Percentiles rank a stretch among this genome's conserved stretches.
These are phyloP conservation scores for Avena sativa DNA, from an alignment of 176 grass and related monocot genomes.

Conservation along the genomic window DNA sequence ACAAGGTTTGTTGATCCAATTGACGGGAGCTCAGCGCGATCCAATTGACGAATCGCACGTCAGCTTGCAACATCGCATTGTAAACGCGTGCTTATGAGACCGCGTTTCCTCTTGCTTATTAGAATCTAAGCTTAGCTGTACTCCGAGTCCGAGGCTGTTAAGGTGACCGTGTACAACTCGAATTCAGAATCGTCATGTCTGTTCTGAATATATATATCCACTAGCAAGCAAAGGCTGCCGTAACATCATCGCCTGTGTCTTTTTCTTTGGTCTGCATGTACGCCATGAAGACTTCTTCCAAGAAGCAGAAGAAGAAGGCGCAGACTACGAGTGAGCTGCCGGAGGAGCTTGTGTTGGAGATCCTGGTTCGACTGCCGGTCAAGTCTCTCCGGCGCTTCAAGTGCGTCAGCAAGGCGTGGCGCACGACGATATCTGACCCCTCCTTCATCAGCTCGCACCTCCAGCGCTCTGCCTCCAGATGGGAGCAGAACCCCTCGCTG, in stretches of 20 bases:
- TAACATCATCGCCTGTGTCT: background rate
- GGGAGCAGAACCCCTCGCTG: background rate
- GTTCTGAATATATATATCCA: background rate
- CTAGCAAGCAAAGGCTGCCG: background rate
- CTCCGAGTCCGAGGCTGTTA: background rate
- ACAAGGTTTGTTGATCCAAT: too few species aligned
- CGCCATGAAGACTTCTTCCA: background rate
- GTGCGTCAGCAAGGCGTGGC: slow-evolving; percentile 4
- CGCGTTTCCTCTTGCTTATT: too few species aligned
- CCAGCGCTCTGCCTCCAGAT: background rate
- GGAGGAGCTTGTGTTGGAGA: background rate
- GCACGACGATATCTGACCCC: background rate
- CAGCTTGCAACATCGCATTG: too few species aligned
- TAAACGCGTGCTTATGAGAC: too few species aligned
- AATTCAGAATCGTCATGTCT: background rate
- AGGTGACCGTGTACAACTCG: background rate
- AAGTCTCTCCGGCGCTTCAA: background rate
- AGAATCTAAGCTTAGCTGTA: too few species aligned
- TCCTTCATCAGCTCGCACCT: background rate
- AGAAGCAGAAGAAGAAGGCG: background rate
- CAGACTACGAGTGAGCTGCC: background rate
- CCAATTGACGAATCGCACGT: too few species aligned
- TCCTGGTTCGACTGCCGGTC: background rate
- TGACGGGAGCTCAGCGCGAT: too few species aligned
- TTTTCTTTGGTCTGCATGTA: background rate